Conservation (phyloP, 2,329 filamentous ascomycete genomes). For the Trichoderma koningiopsis region DNA sequence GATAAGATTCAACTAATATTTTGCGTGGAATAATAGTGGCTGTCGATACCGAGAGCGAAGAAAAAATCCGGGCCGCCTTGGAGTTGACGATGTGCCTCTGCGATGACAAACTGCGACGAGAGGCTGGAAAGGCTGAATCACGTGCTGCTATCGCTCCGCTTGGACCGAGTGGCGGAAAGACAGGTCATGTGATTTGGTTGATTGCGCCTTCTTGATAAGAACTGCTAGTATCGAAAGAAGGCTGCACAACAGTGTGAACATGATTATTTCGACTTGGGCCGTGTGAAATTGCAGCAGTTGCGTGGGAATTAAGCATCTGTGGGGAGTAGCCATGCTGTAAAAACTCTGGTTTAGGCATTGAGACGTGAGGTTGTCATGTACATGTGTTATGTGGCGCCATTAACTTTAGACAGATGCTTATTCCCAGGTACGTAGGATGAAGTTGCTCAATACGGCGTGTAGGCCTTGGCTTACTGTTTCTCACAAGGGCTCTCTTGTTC, state of each 20-base stretch:
- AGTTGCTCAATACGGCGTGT: background rate
- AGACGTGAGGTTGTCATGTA: background rate
- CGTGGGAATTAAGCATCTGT: background rate
- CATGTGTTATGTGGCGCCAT: background rate
- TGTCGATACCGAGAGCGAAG: conserved; percentile 38
- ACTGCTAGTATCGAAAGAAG: background rate
- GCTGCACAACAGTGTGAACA: background rate
- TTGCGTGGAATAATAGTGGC: conserved; percentile 42
- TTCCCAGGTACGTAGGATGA: background rate
- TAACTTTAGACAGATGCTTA: background rate
- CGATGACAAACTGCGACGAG: conserved; percentile 32
- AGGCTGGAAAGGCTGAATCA: conserved; percentile 24
- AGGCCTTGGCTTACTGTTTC: background rate
- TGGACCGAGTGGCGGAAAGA: conserved; percentile 11
- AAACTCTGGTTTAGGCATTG: background rate
- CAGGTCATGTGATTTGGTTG: conserved; percentile 22
- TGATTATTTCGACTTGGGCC: background rate
- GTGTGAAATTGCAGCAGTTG: background rate
- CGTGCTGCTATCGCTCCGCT: conserved; percentile 24
- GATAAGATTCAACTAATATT: conserved; percentile 44
- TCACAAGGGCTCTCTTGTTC: background rate
- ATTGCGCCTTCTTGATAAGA: conserved; percentile 9
- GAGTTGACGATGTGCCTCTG: conserved; percentile 25
- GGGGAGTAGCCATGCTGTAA: background rate
- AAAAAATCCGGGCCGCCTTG: conserved; percentile 27